Evolutionary conservation across 1,284 basidiomycete species (phyloP).

Genomic region (Naganishia albida): DNA sequence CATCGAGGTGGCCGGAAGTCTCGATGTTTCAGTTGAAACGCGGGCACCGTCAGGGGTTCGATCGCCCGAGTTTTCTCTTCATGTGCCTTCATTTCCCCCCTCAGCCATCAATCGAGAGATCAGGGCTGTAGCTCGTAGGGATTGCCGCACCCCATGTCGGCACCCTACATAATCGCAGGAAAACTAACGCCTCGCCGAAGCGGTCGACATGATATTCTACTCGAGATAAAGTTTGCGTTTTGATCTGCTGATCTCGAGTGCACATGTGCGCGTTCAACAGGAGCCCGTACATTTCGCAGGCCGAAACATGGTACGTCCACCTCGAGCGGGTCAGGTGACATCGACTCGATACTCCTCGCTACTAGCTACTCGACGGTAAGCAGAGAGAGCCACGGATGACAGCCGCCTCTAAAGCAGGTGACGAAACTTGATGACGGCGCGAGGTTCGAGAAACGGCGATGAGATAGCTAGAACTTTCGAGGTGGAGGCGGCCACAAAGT

Average conservation of each 20-base stretch:
- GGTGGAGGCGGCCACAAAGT: conserved; percentile 25
- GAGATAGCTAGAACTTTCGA: conserved; percentile 19
- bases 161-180: no score
- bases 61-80: background rate
- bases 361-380: background rate
- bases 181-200: no score
- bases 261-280: no score
- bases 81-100: background rate
- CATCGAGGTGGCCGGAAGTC: no score
- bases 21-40: conserved; percentile 5
- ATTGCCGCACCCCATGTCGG: no score
- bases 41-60: background rate
- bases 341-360: background rate
- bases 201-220: no score
- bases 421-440: background rate
- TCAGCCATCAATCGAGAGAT: no score
- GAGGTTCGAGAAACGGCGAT: conserved; percentile 22
- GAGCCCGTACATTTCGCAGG: no score
- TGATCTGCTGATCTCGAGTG: no score
- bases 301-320: no score
- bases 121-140: no score
- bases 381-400: background rate
- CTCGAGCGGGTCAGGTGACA: background rate
- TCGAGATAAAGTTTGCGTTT: no score
- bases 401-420: background rate